Percentiles rank a stretch among this genome's conserved stretches.
These are phyloP conservation scores for Neopestalotiopsis clavispora DNA, from an alignment of 2,329 filamentous ascomycete genomes.

Conservation along the genomic window DNA sequence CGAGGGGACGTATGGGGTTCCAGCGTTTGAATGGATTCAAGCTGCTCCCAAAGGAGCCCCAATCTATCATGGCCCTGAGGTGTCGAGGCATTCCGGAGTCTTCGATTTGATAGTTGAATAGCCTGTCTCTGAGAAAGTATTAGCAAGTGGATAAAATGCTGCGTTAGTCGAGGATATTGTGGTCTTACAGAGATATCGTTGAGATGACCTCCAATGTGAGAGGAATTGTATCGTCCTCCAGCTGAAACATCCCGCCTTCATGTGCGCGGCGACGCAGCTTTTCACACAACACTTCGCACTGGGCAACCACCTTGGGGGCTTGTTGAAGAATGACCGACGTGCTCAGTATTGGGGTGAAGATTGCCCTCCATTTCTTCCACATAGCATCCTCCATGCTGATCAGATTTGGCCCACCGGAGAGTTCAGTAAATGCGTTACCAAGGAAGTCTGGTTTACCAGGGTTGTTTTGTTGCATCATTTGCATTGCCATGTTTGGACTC, in stretches of 20 bases:
- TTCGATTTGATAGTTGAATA: background rate
- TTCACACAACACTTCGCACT: background rate
- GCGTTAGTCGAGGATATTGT: background rate
- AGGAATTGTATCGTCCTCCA: slow-evolving; percentile 24
- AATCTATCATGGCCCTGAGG: background rate
- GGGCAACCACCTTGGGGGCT: background rate
- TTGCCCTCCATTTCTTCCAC: slow-evolving; percentile 1
- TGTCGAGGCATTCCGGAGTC: background rate
- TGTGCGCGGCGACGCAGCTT: slow-evolving; percentile 7
- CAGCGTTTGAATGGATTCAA: slow-evolving; percentile 28
- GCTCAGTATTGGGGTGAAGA: slow-evolving; percentile 6
- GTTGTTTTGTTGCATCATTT: slow-evolving; percentile 7
- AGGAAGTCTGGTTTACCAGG: slow-evolving; percentile 2
- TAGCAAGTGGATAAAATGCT: background rate
- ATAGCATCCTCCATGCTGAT: background rate
- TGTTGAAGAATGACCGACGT: slow-evolving; percentile 3
- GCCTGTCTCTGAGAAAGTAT: background rate
- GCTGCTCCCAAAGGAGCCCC: background rate
- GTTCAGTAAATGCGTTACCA: background rate
- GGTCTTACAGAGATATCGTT: background rate
- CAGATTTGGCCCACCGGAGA: background rate
- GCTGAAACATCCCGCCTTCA: slow-evolving; percentile 23
- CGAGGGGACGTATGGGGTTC: slow-evolving; percentile 23
- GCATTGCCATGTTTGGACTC: background rate
- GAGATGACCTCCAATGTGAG: background rate